A percentile compares a stretch with the other conserved stretches of the same genome.
phyloP scores from a whole-genome alignment of 371 early-diverging fungal species.

The Coemansia sp. region DNA sequence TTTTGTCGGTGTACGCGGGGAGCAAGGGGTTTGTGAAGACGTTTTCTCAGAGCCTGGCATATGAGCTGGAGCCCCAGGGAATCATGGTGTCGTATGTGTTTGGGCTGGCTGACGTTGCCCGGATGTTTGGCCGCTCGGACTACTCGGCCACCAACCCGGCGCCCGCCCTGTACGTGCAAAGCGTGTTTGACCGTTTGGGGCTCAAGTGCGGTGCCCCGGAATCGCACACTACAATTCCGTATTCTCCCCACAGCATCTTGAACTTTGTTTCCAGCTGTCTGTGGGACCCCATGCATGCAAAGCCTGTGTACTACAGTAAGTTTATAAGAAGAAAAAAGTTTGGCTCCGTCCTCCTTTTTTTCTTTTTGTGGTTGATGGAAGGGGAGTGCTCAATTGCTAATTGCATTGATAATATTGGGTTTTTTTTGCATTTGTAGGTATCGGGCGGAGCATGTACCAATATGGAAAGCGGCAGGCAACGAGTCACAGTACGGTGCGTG shows the following conservation, averaged over 20 bases:
- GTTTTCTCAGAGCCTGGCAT: conserved; percentile 85
- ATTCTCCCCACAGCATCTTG: conserved; percentile 71
- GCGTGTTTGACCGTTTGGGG: conserved; percentile 74
- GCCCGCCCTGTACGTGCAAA: conserved; percentile 71
- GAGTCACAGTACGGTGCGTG: too few species aligned
- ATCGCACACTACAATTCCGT: conserved; percentile 76
- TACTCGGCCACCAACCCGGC: conserved; percentile 71
- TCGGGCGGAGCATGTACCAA: too few species aligned
- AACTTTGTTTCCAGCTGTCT: conserved; percentile 32
- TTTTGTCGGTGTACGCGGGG: conserved; percentile 89
- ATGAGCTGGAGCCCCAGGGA: conserved; percentile 74
- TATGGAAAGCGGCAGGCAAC: too few species aligned
- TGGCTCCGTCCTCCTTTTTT: too few species aligned
- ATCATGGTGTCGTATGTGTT: conserved; percentile 84
- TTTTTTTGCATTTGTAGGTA: too few species aligned
- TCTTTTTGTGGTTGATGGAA: too few species aligned
- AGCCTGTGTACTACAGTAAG: conserved; percentile 29
- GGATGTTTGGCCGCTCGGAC: conserved; percentile 84
- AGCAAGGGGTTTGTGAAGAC: conserved; percentile 89
- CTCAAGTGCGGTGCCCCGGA: conserved; percentile 64
- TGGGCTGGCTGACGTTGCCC: conserved; percentile 83
- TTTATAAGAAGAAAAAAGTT: background rate
- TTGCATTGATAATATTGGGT: too few species aligned
- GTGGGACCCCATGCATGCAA: conserved; percentile 36
- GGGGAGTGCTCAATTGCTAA: too few species aligned